These are phyloP conservation scores for Oenanthe sinensis DNA, from an alignment of 129 eudicot species.

Conservation along the genomic window DNA sequence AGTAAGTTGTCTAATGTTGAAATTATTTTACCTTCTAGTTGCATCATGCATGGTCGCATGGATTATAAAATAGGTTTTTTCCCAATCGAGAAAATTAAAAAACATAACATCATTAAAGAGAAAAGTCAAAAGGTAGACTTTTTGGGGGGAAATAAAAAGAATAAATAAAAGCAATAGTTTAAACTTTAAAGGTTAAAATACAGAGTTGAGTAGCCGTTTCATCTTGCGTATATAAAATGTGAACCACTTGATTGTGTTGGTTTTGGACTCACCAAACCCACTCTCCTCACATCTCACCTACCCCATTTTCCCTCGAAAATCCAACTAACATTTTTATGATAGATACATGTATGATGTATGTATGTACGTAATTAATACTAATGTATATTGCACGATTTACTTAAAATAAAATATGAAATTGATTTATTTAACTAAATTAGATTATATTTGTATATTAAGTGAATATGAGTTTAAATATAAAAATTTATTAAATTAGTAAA, in stretches of 20 bases:
- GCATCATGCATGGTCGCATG: no score
- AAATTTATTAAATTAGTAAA: no score
- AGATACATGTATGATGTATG: neutral
- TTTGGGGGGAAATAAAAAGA: neutral
- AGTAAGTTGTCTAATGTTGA: no score
- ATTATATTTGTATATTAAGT: no score
- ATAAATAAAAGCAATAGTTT: neutral
- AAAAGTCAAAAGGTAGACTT: neutral
- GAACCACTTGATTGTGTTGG: neutral
- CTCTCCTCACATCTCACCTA: slow-evolving; percentile 3
- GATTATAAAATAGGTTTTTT: no score
- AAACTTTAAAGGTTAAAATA: neutral
- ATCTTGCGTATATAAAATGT: neutral
- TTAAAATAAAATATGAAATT: no score
- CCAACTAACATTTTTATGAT: neutral
- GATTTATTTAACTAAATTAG: no score
- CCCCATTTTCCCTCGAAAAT: neutral
- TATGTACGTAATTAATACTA: neutral
- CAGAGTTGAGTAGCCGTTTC: neutral
- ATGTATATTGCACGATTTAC: no score
- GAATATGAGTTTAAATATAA: no score
- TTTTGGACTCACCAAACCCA: neutral
- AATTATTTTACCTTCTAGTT: no score
- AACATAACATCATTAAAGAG: no score
- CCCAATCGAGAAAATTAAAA: no score